phyloP scores from a whole-genome alignment of 176 grass and related monocot species.

The Lolium multiflorum region DNA sequence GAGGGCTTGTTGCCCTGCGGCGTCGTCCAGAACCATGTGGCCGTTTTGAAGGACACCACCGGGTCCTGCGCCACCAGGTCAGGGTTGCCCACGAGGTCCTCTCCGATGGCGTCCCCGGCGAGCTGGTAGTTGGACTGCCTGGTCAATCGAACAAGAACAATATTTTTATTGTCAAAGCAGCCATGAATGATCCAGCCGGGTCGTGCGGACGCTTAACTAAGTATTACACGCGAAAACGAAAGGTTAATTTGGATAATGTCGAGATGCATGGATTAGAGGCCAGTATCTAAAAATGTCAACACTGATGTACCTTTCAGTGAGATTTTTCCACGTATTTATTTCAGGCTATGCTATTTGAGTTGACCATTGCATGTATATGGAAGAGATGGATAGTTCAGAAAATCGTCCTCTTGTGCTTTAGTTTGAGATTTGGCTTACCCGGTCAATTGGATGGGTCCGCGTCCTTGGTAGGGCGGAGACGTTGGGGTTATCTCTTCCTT shows the following conservation, averaged over 20 bases:
- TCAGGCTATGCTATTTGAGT: not conserved
- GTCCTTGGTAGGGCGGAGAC: conserved; percentile 40
- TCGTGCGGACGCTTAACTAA: too few species aligned
- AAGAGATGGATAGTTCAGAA: not conserved
- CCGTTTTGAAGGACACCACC: conserved; percentile 67
- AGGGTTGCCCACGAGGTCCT: conserved; percentile 63
- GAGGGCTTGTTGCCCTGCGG: conserved; percentile 64
- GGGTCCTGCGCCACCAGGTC: conserved; percentile 49
- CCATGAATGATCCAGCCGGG: not conserved
- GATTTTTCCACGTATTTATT: not conserved
- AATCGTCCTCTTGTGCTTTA: not conserved
- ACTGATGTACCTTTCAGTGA: conserved; percentile 8
- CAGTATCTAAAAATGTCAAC: not conserved
- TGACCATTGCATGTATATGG: not conserved
- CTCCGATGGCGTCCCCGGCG: conserved; percentile 43
- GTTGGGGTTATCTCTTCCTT: conserved; percentile 43
- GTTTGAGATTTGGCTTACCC: conserved; percentile 35
- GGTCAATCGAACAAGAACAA: not conserved
- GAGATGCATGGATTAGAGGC: not conserved
- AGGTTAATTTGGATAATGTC: not conserved
- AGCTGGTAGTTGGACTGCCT: conserved; percentile 60
- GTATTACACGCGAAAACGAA: too few species aligned
- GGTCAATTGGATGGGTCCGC: conserved; percentile 63
- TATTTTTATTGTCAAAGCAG: not conserved
- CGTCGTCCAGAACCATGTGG: conserved; percentile 72